A percentile compares a stretch with the other conserved stretches of the same genome.
Evolutionary conservation across 2,329 filamentous ascomycete species (phyloP).

Genomic region (Botrytis fabae): DNA sequence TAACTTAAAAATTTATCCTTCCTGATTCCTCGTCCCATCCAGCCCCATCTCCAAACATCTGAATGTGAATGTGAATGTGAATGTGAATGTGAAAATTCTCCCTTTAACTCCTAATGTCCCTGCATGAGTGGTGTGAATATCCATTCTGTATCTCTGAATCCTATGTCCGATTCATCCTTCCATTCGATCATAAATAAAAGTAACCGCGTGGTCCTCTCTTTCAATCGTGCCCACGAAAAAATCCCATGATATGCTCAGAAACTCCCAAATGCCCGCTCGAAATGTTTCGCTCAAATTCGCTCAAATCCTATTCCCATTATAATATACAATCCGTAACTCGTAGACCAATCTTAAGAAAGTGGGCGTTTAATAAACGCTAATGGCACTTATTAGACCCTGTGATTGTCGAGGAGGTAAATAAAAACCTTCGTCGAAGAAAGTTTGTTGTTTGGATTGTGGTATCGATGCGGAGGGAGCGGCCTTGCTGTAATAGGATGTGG

Average conservation of each 20-base stretch:
- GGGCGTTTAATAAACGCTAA: conserved; percentile 48
- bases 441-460: conserved; percentile 41
- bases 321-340: conserved; percentile 24
- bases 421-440: conserved; percentile 51
- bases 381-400: conserved; percentile 44
- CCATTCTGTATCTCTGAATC: background rate
- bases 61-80: background rate
- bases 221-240: background rate
- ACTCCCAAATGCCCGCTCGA: conserved; percentile 13
- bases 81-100: conserved; percentile 11
- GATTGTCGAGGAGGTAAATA: conserved; percentile 47
- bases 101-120: conserved; percentile 20
- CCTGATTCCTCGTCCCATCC: background rate
- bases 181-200: background rate
- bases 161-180: background rate
- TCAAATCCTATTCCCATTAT: conserved; percentile 28
- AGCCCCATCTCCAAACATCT: background rate
- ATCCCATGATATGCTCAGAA: conserved; percentile 7
- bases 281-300: conserved; percentile 17
- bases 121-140: conserved; percentile 23
- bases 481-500: conserved; percentile 43
- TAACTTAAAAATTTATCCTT: background rate
- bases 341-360: background rate
- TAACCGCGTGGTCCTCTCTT: conserved; percentile 24
- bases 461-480: conserved; percentile 37